Evolutionary conservation across 305 asterid genomes (phyloP), one percentile per base, ranked within the genome.

Genomic region (Salvia sclarea): DNA sequence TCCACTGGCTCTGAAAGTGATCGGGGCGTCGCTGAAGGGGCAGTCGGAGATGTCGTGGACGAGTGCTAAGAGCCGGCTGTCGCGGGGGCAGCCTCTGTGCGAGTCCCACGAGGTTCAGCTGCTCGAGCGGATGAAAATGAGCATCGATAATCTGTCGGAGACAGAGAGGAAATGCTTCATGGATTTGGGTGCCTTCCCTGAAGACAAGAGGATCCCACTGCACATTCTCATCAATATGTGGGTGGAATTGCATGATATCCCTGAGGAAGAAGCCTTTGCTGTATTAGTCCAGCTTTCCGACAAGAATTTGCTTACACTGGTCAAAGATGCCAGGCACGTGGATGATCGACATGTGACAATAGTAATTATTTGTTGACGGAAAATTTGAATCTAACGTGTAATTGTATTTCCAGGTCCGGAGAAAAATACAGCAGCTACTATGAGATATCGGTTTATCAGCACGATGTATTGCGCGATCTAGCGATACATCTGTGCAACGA

Each of bases 151-250:
- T 77, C 80, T 92, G 67, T 86, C 95, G 0, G 86, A 49, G 72
- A 88, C 65, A 72, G 96, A 84, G 64, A 82, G 92, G 75, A 88
- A 86, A 48, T 92, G 98, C 62, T 92, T 92, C 85, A 68, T 90
- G 82, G 98, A 92, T 59, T 74, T 92, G 71, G 96, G 97, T 18
- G 84, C 88, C 13, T 92, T 92, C 38, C 97, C 97, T 0, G 96
- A 92, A 75, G 97, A 90, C 80, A 90, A 86, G 78, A 86, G 79
- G 67, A 92, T 92, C 37, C 97, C 98, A 38, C 80, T 92, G 22
- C 94, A 90, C 24, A 88, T 92, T 61, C 94, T 92, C 59, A 84
- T 92, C 78, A 90, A 90, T 71, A 90, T 90, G 88, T 92, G 98
- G 98, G 89, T 86, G 24, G 98, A 90, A 70, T 80, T 90, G 9